Evolutionary conservation across 768 basidiomycete species (phyloP).

Genomic region (Leucosporidium creatinivorum): DNA sequence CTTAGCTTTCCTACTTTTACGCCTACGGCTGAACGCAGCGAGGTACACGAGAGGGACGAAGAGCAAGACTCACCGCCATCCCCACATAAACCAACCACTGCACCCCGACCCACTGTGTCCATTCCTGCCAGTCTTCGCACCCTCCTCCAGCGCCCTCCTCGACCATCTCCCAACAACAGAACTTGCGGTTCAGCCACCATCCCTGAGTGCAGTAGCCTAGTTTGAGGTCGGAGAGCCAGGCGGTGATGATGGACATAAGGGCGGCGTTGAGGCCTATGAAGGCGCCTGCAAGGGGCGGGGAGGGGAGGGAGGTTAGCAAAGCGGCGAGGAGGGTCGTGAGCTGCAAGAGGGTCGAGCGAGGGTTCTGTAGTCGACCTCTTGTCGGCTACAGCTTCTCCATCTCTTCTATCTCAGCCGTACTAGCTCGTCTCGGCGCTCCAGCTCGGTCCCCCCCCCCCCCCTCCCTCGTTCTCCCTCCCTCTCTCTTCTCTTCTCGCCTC

Average conservation of each 20-base stretch:
- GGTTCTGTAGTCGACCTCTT: too few relatives aligned
- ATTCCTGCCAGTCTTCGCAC: slow-evolving; percentile 86
- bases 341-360: too few relatives aligned
- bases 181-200: slow-evolving; percentile 98
- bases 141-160: slow-evolving; percentile 50
- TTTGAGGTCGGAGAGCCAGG: slow-evolving; percentile 96
- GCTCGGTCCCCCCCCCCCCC: neutral
- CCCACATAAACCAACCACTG: slow-evolving; percentile 79
- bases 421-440: too few relatives aligned
- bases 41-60: too few relatives aligned
- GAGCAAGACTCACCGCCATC: slow-evolving; percentile 78
- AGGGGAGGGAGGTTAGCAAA: too few relatives aligned
- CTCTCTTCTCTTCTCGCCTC: too few relatives aligned
- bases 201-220: slow-evolving; percentile 92
- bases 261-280: slow-evolving; percentile 92
- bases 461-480: too few relatives aligned
- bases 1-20: too few relatives aligned
- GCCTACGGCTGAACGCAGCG: too few relatives aligned
- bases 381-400: too few relatives aligned
- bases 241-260: slow-evolving; percentile 85
- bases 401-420: too few relatives aligned
- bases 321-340: too few relatives aligned
- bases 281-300: slow-evolving; percentile 52
- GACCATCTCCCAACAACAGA: slow-evolving; percentile 97
- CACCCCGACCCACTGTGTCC: slow-evolving; percentile 61